phyloP scores from a whole-genome alignment of 768 basidiomycete species.

The Tylopilus sp. region DNA sequence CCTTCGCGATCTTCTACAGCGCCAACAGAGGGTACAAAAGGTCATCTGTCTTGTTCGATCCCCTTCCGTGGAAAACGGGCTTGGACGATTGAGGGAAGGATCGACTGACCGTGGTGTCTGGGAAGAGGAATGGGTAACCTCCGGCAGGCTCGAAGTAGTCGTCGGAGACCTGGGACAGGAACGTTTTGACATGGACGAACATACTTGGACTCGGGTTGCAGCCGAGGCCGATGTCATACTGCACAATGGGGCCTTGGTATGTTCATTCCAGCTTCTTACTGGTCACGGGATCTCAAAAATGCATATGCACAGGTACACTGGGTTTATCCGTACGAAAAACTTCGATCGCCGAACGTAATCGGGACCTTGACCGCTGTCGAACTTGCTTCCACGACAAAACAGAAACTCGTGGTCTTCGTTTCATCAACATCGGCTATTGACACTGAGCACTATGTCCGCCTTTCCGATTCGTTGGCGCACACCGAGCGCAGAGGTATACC shows the following conservation, averaged over 20 bases:
- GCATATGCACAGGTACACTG: constrained; percentile 77
- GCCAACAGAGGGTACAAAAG: constrained; percentile 63
- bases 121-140: constrained; percentile 77
- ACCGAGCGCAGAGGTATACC: constrained; percentile 64
- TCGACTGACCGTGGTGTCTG: constrained; percentile 81
- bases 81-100: constrained; percentile 67
- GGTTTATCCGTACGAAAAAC: constrained; percentile 96
- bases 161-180: constrained; percentile 79
- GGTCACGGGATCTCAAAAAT: background rate
- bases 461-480: constrained; percentile 67
- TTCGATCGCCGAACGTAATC: constrained; percentile 90
- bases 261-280: constrained; percentile 27
- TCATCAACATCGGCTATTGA: constrained; percentile 96
- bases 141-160: constrained; percentile 71
- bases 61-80: constrained; percentile 53
- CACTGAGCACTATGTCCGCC: constrained; percentile 82
- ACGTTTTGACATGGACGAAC: constrained; percentile 65
- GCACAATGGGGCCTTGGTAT: constrained; percentile 95
- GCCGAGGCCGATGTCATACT: constrained; percentile 77
- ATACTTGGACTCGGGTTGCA: constrained; percentile 64
- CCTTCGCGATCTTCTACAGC: constrained; percentile 70
- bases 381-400: constrained; percentile 68
- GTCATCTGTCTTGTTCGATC: constrained; percentile 93
- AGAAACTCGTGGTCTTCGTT: constrained; percentile 85
- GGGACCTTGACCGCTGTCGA: constrained; percentile 82